phyloP scores from a whole-genome alignment of 2,329 filamentous ascomycete genomes.

The Pleurostoma richardsiae region DNA sequence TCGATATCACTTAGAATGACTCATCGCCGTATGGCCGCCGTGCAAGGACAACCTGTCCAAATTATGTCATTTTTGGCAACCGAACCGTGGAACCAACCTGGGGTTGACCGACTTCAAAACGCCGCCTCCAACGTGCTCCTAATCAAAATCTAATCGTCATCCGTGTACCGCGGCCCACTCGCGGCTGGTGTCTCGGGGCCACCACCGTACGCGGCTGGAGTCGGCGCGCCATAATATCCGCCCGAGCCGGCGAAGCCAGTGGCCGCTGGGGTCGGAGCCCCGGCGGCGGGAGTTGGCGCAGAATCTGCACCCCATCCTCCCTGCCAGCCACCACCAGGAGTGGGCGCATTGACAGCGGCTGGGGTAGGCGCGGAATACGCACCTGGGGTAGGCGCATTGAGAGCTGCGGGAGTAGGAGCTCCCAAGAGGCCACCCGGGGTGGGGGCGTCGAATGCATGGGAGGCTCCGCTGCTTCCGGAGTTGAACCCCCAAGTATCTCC shows the following conservation, averaged over 20 bases:
- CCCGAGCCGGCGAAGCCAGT: constrained; percentile 40
- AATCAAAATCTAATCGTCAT: constrained; percentile 34
- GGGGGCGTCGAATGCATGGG: constrained; percentile 61
- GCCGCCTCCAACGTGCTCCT: not conserved
- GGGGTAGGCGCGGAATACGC: constrained; percentile 62
- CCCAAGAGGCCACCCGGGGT: constrained; percentile 56
- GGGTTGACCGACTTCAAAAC: not conserved
- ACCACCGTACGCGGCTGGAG: constrained; percentile 55
- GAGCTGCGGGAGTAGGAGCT: constrained; percentile 56
- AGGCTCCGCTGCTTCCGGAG: constrained; percentile 38
- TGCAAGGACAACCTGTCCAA: too few relatives aligned
- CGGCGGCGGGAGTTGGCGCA: constrained; percentile 61
- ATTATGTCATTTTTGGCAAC: too few relatives aligned
- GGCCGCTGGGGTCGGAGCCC: constrained; percentile 65
- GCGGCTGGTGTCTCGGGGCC: constrained; percentile 58
- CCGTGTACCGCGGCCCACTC: constrained; percentile 48
- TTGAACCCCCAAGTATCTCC: constrained; percentile 54
- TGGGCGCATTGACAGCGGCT: constrained; percentile 58
- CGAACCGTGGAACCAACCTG: not conserved
- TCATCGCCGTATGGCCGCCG: too few relatives aligned
- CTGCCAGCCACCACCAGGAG: constrained; percentile 60
- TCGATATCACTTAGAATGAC: too few relatives aligned
- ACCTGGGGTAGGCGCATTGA: constrained; percentile 68
- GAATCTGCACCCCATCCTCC: constrained; percentile 56
- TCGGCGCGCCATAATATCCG: constrained; percentile 55